A percentile compares a stretch with the other conserved stretches of the same genome.
Conservation (phyloP, 2,329 filamentous ascomycete species). For the Westerdykella sp. region DNA sequence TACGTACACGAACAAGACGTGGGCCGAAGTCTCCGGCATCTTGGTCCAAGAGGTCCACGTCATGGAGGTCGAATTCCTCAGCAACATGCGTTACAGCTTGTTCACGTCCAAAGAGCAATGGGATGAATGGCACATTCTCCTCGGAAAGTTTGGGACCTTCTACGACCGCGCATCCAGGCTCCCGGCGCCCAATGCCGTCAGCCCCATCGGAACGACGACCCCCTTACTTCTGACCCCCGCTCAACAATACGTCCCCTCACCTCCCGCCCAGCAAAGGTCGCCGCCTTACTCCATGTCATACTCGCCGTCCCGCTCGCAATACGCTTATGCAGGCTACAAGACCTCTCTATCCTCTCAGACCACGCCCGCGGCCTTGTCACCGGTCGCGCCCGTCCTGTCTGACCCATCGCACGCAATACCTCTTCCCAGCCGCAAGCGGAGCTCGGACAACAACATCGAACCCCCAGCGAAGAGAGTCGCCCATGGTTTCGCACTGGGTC, state of each 20-base stretch:
- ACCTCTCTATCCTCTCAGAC: constrained; percentile 36
- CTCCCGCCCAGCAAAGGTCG: constrained; percentile 38
- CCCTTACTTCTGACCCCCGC: constrained; percentile 33
- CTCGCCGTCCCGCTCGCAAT: constrained; percentile 40
- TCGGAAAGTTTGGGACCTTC: constrained; percentile 77
- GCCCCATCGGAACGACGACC: constrained; percentile 27
- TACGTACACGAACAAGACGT: constrained; percentile 99
- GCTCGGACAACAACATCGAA: constrained; percentile 50
- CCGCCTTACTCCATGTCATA: constrained; percentile 40
- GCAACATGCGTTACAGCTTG: constrained; percentile 94
- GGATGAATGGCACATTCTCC: constrained; percentile 77
- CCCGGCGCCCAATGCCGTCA: constrained; percentile 36
- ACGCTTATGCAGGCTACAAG: constrained; percentile 1
- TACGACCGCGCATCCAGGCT: constrained; percentile 62
- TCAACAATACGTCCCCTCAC: constrained; percentile 44
- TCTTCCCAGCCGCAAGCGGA: constrained; percentile 47
- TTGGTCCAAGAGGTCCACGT: constrained; percentile 92
- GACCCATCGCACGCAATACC: constrained; percentile 20
- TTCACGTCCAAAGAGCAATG: constrained; percentile 81
- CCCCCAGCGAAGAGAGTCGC: constrained; percentile 51
- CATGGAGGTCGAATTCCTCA: constrained; percentile 99
- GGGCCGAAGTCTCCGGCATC: constrained; percentile 95
- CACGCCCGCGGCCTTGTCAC: constrained; percentile 40
- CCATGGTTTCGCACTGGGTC: constrained; percentile 31
- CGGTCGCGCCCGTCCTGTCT: constrained; percentile 33